phyloP scores from a whole-genome alignment of 2,329 filamentous ascomycete species.

The Acrocalymma vagum region DNA sequence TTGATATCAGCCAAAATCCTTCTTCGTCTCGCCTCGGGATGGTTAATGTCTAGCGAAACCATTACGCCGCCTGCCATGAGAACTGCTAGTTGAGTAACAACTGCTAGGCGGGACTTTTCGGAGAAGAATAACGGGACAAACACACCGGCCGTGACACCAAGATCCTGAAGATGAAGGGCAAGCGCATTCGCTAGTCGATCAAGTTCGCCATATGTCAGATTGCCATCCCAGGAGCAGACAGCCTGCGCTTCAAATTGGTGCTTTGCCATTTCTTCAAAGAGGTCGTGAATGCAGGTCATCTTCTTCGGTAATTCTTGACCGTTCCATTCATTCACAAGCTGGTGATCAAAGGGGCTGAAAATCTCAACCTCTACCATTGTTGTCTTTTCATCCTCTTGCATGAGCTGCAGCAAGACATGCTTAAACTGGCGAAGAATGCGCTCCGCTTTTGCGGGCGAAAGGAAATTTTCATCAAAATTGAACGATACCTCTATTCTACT shows the following conservation, averaged over 20 bases:
- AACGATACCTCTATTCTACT: slow-evolving; percentile 1
- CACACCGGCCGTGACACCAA: slow-evolving; percentile 23
- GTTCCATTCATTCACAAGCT: slow-evolving; percentile 8
- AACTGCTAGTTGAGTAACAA: slow-evolving; percentile 36
- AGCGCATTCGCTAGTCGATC: slow-evolving; percentile 13
- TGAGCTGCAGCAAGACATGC: slow-evolving; percentile 15
- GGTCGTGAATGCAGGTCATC: slow-evolving; percentile 9
- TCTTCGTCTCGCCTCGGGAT: slow-evolving; percentile 27
- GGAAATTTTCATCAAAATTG: slow-evolving; percentile 5
- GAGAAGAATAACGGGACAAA: slow-evolving; percentile 33
- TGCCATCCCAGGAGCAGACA: slow-evolving; percentile 14
- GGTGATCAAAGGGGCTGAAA: slow-evolving; percentile 8
- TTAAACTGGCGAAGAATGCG: slow-evolving; percentile 11
- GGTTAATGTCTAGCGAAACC: slow-evolving; percentile 19
- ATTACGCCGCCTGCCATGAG: slow-evolving; percentile 32
- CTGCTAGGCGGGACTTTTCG: slow-evolving; percentile 37
- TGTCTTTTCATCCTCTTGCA: background rate
- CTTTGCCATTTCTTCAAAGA: slow-evolving; percentile 7
- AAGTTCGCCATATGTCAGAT: slow-evolving; percentile 24
- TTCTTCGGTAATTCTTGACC: background rate
- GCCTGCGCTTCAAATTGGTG: too few relatives aligned
- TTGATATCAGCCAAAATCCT: slow-evolving; percentile 28
- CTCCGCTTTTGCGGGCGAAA: slow-evolving; percentile 7
- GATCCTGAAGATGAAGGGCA: slow-evolving; percentile 18
- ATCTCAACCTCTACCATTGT: slow-evolving; percentile 15